Conservation (phyloP, 257 asterid species). For the Solanum lycopersicoides region DNA sequence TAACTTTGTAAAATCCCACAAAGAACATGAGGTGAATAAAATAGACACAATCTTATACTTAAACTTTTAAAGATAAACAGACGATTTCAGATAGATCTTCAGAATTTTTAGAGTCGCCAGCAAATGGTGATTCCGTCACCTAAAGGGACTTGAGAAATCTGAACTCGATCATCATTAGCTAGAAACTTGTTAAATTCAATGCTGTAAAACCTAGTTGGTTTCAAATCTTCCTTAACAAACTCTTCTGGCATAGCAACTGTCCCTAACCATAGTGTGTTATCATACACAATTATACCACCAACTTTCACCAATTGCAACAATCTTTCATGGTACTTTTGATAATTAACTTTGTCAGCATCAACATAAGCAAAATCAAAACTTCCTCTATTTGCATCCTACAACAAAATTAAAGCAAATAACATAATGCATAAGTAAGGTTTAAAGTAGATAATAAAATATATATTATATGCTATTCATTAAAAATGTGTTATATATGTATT, state of each 20-base stretch:
- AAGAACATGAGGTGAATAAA: too few relatives aligned
- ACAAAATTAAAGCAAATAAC: background rate
- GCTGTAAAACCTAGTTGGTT: background rate
- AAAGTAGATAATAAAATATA: too few relatives aligned
- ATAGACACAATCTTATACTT: background rate
- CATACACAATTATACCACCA: conserved; percentile 24
- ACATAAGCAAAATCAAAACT: conserved; percentile 26
- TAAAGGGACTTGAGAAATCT: conserved; percentile 33
- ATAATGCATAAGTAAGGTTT: background rate
- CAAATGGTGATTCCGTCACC: conserved; percentile 57
- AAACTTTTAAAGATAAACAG: background rate
- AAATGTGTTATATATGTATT: too few relatives aligned
- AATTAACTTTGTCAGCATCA: conserved; percentile 29
- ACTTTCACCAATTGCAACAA: conserved; percentile 17
- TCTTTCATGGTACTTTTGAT: conserved; percentile 26
- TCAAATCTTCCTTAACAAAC: background rate
- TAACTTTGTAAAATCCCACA: too few relatives aligned
- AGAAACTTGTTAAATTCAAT: conserved; percentile 33
- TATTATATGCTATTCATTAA: background rate
- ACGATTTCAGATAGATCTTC: background rate
- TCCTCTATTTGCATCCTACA: conserved; percentile 16
- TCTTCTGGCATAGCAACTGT: conserved; percentile 28
- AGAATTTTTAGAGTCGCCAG: background rate
- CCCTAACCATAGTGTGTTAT: conserved; percentile 31
- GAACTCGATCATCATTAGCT: conserved; percentile 27